phyloP scores from a whole-genome alignment of 768 basidiomycete genomes.

The Vishniacozyma victoriae region DNA sequence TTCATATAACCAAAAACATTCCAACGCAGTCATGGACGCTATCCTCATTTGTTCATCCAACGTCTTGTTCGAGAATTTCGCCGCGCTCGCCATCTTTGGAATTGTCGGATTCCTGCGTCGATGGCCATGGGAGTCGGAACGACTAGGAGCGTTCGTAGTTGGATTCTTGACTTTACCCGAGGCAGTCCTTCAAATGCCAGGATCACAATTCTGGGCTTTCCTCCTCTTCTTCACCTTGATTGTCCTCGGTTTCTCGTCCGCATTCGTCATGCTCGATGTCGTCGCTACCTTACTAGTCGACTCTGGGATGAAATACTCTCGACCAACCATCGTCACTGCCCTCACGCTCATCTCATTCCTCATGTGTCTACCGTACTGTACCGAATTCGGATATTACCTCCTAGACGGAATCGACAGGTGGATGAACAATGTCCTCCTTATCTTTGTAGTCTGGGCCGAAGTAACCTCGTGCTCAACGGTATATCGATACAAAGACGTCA shows the following conservation, averaged over 20 bases:
- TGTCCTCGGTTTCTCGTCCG: slow-evolving; percentile 7
- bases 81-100: slow-evolving; percentile 15
- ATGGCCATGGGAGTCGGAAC: slow-evolving; percentile 8
- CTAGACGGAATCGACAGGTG: slow-evolving; percentile 60
- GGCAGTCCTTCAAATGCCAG: slow-evolving; percentile 13
- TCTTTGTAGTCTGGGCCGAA: slow-evolving; percentile 16
- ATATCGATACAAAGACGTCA: slow-evolving; percentile 11
- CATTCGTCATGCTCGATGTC: slow-evolving; percentile 15
- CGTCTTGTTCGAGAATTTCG: slow-evolving; percentile 15
- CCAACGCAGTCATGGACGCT: slow-evolving; percentile 18
- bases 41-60: slow-evolving; percentile 10
- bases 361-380: slow-evolving; percentile 13
- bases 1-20: slow-evolving; percentile 13
- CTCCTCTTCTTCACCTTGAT: slow-evolving; percentile 13
- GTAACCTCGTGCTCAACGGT: slow-evolving; percentile 3
- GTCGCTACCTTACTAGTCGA: slow-evolving; percentile 9
- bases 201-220: slow-evolving; percentile 10
- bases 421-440: slow-evolving; percentile 15
- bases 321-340: slow-evolving; percentile 8
- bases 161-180: slow-evolving; percentile 10
- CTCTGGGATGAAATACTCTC: slow-evolving; percentile 12
- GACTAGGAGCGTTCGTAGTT: slow-evolving; percentile 12
- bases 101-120: slow-evolving; percentile 12
- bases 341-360: slow-evolving; percentile 9
- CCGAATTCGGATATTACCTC: slow-evolving; percentile 77